Evolutionary conservation across 495 filamentous ascomycete species (phyloP), one percentile per base, ranked within the genome.

Genomic region (Talaromyces ruber): DNA sequence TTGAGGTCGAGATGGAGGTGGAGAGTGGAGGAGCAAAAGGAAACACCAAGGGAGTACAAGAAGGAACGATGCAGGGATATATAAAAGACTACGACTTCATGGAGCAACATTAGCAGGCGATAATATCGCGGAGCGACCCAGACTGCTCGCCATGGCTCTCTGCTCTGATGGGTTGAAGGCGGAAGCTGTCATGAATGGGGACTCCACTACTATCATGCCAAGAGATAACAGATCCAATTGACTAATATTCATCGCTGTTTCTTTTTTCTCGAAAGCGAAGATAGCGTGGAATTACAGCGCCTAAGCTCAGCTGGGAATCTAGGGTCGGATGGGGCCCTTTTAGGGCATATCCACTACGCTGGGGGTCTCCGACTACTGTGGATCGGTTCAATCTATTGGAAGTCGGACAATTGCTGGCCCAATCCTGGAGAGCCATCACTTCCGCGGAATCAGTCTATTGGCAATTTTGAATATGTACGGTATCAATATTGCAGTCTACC

Each of bases 151-250:
- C 34, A 39, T 47, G 43, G 18, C 43, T 39, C 34, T 16, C 8
- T 39, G 34, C 34, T 39, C 34, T 39, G 34, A 39, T 39, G 34
- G 43, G 18, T 47, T 47, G 43, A 6, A 22, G 43, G n/a, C 6
- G 34, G 34, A 39, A 21, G 43, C 43, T 47, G 43, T 47, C 43
- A 47, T 47, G 43, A 21, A 18, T 8, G 16, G 18, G n/a, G 43
- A 21, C 16, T 47, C 43, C 43, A 43, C 58, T 30, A 45, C 22
- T 43, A 26, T 43, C 58, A 30, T 47, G 59, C 59, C 59, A 60
- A 60, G 59, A 60, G 59, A 60, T 60, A 60, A 60, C 59, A 60
- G 43, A 30, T 50, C 59, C 14, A 21, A n/a, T 26, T 54, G 22
- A 54, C 22, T 54, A 25, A 54, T 54, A 28, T 54, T 22, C 26